Conservation (phyloP, 208 protist species). For the Leishmania mexicana region DNA sequence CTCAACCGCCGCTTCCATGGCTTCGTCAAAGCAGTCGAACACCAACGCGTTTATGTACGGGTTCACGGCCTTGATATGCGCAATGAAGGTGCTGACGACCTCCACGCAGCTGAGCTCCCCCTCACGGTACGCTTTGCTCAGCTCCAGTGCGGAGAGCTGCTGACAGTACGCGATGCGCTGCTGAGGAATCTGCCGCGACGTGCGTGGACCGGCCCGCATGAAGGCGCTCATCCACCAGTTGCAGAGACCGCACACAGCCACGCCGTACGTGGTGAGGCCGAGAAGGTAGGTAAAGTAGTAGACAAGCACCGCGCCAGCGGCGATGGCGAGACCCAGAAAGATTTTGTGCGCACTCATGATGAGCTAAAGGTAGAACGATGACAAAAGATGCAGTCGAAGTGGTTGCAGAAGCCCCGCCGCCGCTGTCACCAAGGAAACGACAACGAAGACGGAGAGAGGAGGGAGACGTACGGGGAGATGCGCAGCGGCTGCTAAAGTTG, state of each 20-base stretch:
- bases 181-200: constrained; percentile 70
- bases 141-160: constrained; percentile 78
- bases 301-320: constrained; percentile 20
- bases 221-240: constrained; percentile 55
- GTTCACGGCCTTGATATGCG: constrained; percentile 82
- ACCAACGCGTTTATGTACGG: constrained; percentile 81
- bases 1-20: constrained; percentile 44
- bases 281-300: constrained; percentile 32
- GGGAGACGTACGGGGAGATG: not conserved
- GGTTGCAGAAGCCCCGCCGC: not conserved
- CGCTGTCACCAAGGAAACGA: too few relatives aligned
- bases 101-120: constrained; percentile 65
- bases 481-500: too few relatives aligned
- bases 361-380: not conserved
- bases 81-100: constrained; percentile 77
- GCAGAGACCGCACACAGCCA: constrained; percentile 39
- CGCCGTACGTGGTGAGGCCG: constrained; percentile 41
- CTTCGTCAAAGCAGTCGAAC: constrained; percentile 87
- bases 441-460: not conserved
- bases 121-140: constrained; percentile 60
- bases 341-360: constrained; percentile 17
- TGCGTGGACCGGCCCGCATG: constrained; percentile 53
- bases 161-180: constrained; percentile 70
- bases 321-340: constrained; percentile 17
- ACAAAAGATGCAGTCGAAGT: not conserved